Evolutionary conservation across 148 eudicot genomes (phyloP).

Genomic region (Oxyria digyna): DNA sequence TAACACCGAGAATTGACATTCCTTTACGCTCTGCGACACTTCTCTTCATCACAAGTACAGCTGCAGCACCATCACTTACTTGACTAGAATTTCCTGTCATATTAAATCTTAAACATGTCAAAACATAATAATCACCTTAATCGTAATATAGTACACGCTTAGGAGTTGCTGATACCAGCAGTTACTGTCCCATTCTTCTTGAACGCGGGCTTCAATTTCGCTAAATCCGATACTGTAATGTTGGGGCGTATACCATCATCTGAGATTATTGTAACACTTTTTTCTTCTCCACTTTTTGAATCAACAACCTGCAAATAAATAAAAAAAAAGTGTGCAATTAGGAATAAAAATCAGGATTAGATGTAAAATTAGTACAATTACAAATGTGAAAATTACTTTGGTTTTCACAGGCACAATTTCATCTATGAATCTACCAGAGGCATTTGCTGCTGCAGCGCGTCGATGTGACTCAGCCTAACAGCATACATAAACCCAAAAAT

Average conservation of each 20-base stretch:
- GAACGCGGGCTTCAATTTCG: constrained; percentile 78
- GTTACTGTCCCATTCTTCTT: constrained; percentile 90
- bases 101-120: neutral
- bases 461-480: constrained; percentile 83
- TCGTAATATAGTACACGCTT: too few species aligned
- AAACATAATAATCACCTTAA: too few species aligned
- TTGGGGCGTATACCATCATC: constrained; percentile 93
- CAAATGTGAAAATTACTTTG: constrained; percentile 34
- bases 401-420: constrained; percentile 78
- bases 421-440: constrained; percentile 80
- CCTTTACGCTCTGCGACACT: constrained; percentile 71
- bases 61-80: constrained; percentile 96
- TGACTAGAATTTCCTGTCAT: constrained; percentile 81
- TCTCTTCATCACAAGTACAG: constrained; percentile 91
- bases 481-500: constrained; percentile 3
- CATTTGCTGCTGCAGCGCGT: constrained; percentile 92
- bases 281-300: constrained; percentile 92
- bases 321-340: neutral
- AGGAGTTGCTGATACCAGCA: constrained; percentile 42
- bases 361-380: neutral
- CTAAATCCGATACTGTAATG: constrained; percentile 46
- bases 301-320: constrained; percentile 58
- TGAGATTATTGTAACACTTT: constrained; percentile 50
- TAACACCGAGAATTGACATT: constrained; percentile 79
- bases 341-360: neutral